phyloP scores from a whole-genome alignment of 2,329 filamentous ascomycete species.

The Diaporthe citri region DNA sequence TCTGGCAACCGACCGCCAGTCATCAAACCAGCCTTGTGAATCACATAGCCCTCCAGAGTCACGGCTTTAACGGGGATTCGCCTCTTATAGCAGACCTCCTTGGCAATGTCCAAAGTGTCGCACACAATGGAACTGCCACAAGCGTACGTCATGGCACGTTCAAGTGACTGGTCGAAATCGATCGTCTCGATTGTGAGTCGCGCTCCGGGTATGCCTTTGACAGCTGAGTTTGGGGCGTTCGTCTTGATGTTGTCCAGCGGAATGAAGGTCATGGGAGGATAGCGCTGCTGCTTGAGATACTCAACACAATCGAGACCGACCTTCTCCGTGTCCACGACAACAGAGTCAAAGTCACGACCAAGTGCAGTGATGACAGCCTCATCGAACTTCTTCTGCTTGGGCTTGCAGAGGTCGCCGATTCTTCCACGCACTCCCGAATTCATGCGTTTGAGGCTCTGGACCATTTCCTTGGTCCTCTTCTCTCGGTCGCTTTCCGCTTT shows the following conservation, averaged over 20 bases:
- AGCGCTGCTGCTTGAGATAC: constrained; percentile 90
- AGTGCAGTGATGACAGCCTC: constrained; percentile 93
- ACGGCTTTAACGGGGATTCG: constrained; percentile 93
- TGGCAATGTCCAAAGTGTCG: constrained; percentile 87
- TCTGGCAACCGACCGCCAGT: constrained; percentile 90
- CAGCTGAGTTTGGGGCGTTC: constrained; percentile 86
- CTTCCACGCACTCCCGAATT: constrained; percentile 93
- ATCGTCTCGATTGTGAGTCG: constrained; percentile 95
- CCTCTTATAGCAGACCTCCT: constrained; percentile 87
- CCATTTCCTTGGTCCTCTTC: constrained; percentile 81
- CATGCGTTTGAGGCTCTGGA: constrained; percentile 87
- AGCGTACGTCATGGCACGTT: constrained; percentile 93
- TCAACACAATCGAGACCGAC: constrained; percentile 94
- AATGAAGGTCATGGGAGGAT: constrained; percentile 91
- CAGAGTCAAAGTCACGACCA: constrained; percentile 92
- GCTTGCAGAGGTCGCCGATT: constrained; percentile 91
- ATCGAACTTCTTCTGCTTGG: constrained; percentile 97
- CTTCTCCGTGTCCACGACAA: constrained; percentile 95
- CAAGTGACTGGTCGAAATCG: constrained; percentile 88
- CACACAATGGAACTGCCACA: constrained; percentile 97
- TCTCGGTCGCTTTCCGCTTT: constrained; percentile 89
- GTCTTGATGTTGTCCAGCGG: constrained; percentile 98
- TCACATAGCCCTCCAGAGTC: constrained; percentile 93
- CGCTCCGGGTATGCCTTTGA: constrained; percentile 89
- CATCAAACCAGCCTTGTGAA: constrained; percentile 96